Base-by-base conservation (phyloP, 129 eudicot genomes). In the Pseudognaphalium luteoalbum region DNA sequence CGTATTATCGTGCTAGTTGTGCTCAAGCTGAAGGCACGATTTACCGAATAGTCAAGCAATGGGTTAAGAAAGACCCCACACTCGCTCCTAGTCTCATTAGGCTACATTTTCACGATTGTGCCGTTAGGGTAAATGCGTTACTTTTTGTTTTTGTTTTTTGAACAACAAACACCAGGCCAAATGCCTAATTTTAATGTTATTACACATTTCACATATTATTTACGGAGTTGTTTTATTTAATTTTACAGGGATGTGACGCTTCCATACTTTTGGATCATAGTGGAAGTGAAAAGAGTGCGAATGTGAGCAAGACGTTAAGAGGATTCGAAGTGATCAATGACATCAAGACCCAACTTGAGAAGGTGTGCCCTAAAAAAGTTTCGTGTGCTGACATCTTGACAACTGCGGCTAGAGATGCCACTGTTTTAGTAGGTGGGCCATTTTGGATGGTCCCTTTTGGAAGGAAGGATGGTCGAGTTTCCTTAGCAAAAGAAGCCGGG, bases 341-440 rank as follows among this genome's bases (percentile, higher is more conserved):
- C 21, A 92, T 92, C 56, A 92, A 92, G 51, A 75, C 66, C 1
- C 90, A 66, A 30, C 62, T 92, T 2, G 98, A 92, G 87, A 86
- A 88, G 76, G 74, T 71, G 71, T 92, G 98, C 75, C 96, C 96
- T 0, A 86, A 75, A 67, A 86, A 83, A 0, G 98, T 92, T 7
- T 90, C 98, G 0, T 92, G 98, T 76, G 91, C 98, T 6, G 98
- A 92, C 79, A 90, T 92, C 67, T 82, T 92, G 10, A 80, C 96
- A 0, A 81, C 89, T 2, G 92, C 79, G 1, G 90, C 91, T 11
- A 86, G 98, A 72, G 98, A 92, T 73, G 98, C 98, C 8, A 85
- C 96, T 3, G 76, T 77, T 33, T 57, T 81, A 44, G 86, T 78
- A 5, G 89, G 89, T 17, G 98, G 98, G 29, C 98, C 98, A 0